Base-by-base conservation (phyloP, 2,329 filamentous ascomycete species). In the Tolypocladium cylindrosporum region DNA sequence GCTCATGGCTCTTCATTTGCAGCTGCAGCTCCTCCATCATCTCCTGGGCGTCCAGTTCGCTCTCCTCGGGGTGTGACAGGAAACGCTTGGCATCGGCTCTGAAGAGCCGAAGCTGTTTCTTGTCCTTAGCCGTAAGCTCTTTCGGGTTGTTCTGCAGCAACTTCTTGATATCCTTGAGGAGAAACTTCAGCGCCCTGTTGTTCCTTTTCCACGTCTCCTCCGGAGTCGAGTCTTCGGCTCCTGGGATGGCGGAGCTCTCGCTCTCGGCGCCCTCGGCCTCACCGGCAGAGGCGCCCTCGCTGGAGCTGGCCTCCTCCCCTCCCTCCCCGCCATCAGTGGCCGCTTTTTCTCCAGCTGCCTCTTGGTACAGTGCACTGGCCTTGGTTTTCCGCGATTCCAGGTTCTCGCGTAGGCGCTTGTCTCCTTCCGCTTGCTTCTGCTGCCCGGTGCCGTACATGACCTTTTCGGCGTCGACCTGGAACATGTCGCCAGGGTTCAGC, bases 401-500 rank as follows among this genome's bases (percentile, higher is more conserved):
- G 27, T 63, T 69, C 55, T 66, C 60, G n/a, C 62, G 61, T 14
- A 70, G 57, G 4, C 60, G 58, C 24, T 62, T 58, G 56, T 67
- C 58, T 3, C 56, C 61, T 64, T 68, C 59, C 24, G 62, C 34
- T 7, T 79, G 73, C 74, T 91, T 94, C 54, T 83, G 82, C 34
- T 82, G 80, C 59, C 94, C 94, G 1, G 92, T 96, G 40, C 90
- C 93, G 67, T 83, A 92, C 73, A 99, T 81, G 58, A 99, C 94
- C 65, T 87, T 85, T 43, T 96, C 90, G 41, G 89, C 81, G 24
- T 97, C 89, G 66, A 99, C 93, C 71, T 96, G 91, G 80, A 99
- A 99, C 85, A 99, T 90, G 72, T 99, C 94, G 65, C 94, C 94
- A 3, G 94, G 95, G 73, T 99, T 99, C 43, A 99, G 83, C 63